Base-by-base conservation (phyloP, 2,329 filamentous ascomycete genomes). In the Fusarium armeniacum region DNA sequence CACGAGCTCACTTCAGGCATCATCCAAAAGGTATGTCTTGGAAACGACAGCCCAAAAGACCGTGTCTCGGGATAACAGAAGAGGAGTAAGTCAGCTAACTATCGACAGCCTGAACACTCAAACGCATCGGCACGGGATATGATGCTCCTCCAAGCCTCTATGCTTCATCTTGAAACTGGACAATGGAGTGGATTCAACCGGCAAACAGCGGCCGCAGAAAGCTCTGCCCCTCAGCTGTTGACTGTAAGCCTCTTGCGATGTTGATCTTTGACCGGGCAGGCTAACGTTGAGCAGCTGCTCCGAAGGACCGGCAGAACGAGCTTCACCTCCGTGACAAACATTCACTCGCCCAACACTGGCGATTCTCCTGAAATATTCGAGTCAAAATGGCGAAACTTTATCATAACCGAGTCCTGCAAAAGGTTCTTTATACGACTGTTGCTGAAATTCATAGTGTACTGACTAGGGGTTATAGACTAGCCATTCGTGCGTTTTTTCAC, bases 101-200 rank as follows among this genome's bases (percentile, higher is more conserved):
- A 38, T 41, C 4, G 24, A n/a, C 20, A 74, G 72, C 40, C 73
- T 41, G 64, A 67, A 38, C 52, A 52, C 11, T 61, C 58, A 36
- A 58, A 47, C 36, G 45, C 52, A 20, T 50, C 60, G 32, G 57
- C 56, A 15, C 62, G 58, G 36, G 72, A 73, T 35, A 53, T 71
- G 26, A 69, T 63, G 59, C 53, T 73, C 15, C 62, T 75, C 35
- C 72, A 75, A 38, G 70, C 72, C 7, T 63, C 62, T 56, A 67
- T 75, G 51, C 53, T 74, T 11, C 71, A 74, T 30, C 58, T 75
- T 16, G 70, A 75, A 45, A 60, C 71, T 28, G 69, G 66, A 36
- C 66, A 72, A 51, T 74, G 72, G 72, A 69, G 72, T 28, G 72
- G 72, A 5, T 72, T 73, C 12, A 66, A 53, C 36, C 58, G 60